These are phyloP conservation scores for Colletotrichum scovillei DNA, from an alignment of 2,329 filamentous ascomycete species.

Conservation along the genomic window DNA sequence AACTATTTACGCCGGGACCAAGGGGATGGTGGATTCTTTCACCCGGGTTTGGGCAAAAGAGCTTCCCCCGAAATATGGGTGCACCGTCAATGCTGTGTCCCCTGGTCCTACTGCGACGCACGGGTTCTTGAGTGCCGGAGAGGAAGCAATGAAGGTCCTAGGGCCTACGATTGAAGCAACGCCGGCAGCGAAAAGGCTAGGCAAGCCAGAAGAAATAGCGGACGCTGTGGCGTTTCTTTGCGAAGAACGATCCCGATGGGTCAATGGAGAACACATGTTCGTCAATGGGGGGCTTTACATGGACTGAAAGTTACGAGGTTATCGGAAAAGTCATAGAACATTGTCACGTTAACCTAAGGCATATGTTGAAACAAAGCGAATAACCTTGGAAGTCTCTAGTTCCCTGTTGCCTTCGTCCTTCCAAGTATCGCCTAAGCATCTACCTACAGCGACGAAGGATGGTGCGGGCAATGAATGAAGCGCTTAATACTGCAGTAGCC, in stretches of 20 bases:
- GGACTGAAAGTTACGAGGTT: background rate
- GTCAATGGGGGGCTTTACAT: background rate
- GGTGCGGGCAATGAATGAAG: too few species aligned
- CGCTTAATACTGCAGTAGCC: too few species aligned
- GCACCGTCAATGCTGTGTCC: background rate
- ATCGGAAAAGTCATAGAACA: too few species aligned
- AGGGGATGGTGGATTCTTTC: background rate
- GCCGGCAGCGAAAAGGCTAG: background rate
- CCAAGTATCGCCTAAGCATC: too few species aligned
- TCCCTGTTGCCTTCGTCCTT: too few species aligned
- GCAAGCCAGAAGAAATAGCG: background rate
- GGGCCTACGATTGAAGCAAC: background rate
- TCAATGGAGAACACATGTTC: background rate
- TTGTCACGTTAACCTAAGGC: too few species aligned
- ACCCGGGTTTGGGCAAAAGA: background rate
- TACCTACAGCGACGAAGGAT: too few species aligned
- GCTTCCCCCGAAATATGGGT: background rate
- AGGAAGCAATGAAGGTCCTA: background rate
- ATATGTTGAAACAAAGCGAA: too few species aligned
- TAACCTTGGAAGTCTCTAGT: too few species aligned
- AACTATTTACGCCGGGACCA: background rate
- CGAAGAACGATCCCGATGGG: background rate
- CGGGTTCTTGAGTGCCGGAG: background rate
- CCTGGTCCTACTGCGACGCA: background rate
- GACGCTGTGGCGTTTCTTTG: background rate